Evolutionary conservation across 2,329 filamentous ascomycete species (phyloP), one percentile per base, ranked within the genome.

Genomic region (Clonostachys sp.): DNA sequence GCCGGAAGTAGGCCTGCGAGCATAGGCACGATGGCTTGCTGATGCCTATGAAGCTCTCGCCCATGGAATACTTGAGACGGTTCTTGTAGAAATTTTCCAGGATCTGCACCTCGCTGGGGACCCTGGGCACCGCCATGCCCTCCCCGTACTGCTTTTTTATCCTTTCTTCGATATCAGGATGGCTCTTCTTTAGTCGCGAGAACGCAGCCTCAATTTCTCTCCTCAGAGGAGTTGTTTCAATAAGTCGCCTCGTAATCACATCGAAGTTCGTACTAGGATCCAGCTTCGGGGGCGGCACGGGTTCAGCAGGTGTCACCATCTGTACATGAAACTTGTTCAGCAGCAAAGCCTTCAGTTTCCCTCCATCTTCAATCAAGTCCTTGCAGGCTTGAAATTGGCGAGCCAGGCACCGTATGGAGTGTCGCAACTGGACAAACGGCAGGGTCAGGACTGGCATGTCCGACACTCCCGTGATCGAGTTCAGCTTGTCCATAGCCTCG

Each of bases 1-100:
- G 45, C 9, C 51, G 56, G 24, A 77, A 67, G 49, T 76, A 77
- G 3, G 72, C 57, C 41, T 61, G 60, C 54, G 74, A 80, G 45
- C 70, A 74, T 48, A 73, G 71, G 47, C 75, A 80, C 4, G 77
- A 69, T 0, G 67, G 66, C 55, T 80, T 80, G 55, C 74, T 80
- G 49, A 68, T 75, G 4, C 68, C 74, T 12, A 80, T 68, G 51
- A 68, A 78, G 4, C 59, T 57, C 47, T 78, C 74, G 5, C 58
- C 47, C 2, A 57, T 60, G 4, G 62, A 59, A 51, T 73, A 78
- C 0, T n/a, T 20, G 2, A 68, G 53, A 0, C 52, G 34, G 0
- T 53, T 53, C 6, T 51, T 45, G 50, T 67, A 57, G 50, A 78
- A 78, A 45, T 72, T 59, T 39, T 80, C 72, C 1, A 78, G 55